Conservation (phyloP, 805 yeast genomes). For the Myxozyma monticola region DNA sequence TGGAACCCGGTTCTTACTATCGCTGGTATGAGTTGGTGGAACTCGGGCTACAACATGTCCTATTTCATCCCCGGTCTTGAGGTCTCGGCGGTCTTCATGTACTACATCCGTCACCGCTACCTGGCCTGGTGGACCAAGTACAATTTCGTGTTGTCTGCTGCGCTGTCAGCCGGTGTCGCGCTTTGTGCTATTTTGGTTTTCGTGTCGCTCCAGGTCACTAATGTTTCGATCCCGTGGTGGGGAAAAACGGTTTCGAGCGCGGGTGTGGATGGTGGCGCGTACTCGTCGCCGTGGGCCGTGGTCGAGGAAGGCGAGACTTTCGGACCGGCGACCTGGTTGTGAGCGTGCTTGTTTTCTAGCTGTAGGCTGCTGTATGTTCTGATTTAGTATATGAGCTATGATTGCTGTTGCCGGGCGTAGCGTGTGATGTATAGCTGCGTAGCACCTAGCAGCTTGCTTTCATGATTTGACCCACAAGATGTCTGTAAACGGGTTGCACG, state of each 20-base stretch:
- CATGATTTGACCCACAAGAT: too few relatives aligned
- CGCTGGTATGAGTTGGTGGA: conserved; percentile 16
- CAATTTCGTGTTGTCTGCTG: conserved; percentile 55
- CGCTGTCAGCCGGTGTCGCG: conserved; percentile 61
- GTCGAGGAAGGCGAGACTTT: conserved; percentile 36
- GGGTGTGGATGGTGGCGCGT: conserved; percentile 30
- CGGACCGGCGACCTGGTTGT: conserved; percentile 34
- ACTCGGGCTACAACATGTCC: conserved; percentile 17
- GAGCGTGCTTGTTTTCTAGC: not conserved
- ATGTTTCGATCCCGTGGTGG: conserved; percentile 59
- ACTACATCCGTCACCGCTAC: conserved; percentile 48
- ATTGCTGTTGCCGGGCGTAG: too few relatives aligned
- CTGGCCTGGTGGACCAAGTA: conserved; percentile 57
- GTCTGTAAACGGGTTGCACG: too few relatives aligned
- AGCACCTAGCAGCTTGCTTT: too few relatives aligned
- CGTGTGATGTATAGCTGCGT: too few relatives aligned
- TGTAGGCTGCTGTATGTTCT: not conserved
- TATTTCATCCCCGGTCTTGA: conserved; percentile 26
- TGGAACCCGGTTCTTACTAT: conserved; percentile 16
- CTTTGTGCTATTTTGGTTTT: conserved; percentile 59
- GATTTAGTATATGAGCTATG: not conserved
- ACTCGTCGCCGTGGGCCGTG: conserved; percentile 15
- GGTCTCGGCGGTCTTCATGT: conserved; percentile 43
- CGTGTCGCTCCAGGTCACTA: conserved; percentile 51
- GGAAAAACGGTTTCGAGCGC: conserved; percentile 48